Base-by-base conservation (phyloP, 148 eudicot species). In the Rheum nobile region DNA sequence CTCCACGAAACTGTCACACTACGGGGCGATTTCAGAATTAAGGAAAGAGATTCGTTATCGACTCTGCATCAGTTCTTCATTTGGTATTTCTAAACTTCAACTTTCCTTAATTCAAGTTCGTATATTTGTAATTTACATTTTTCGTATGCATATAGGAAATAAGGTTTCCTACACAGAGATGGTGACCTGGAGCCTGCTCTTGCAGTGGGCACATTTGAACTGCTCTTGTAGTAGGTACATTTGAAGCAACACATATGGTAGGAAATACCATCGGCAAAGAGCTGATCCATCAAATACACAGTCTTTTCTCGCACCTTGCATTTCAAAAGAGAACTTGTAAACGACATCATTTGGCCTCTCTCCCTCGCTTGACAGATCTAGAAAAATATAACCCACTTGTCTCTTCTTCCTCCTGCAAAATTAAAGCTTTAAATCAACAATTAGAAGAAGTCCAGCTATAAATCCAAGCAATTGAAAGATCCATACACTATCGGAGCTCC, bases 291-390 rank as follows among this genome's bases (percentile, higher is more conserved):
- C 68, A 91, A 82, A 76, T 93, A 81, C 8, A 93, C 95, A 4
- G 88, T 87, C 59, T 93, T 90, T 22, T 93, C 94, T 61, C 98
- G 91, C 3, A 84, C 87, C 68, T 86, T 89, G 83, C 98, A 93
- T 88, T 91, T 93, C 69, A 89, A 85, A 6, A 73, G 52, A 11
- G 98, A 87, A 32, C 98, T 94, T 37, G 84, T 90, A 43, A 86
- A 85, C 22, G 83, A 81, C 96, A 90, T 91, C 77, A 54, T 74
- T 68, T 26, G 31, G 11, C 39, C 67, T 54, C 65, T 39, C 24
- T 69, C 54, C 70, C 38, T 65, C 41, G 32, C 70, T 19, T 65
- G n/a, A 43, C 9, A 71, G 74, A 71, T 71, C 74, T 71, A 39
- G 32, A 65, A 65, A 21, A 31, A 7, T 32, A 34, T 32, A 32